These are phyloP conservation scores for Singerocomus rubriflavus DNA, from an alignment of 1,284 basidiomycete genomes.

Conservation along the genomic window DNA sequence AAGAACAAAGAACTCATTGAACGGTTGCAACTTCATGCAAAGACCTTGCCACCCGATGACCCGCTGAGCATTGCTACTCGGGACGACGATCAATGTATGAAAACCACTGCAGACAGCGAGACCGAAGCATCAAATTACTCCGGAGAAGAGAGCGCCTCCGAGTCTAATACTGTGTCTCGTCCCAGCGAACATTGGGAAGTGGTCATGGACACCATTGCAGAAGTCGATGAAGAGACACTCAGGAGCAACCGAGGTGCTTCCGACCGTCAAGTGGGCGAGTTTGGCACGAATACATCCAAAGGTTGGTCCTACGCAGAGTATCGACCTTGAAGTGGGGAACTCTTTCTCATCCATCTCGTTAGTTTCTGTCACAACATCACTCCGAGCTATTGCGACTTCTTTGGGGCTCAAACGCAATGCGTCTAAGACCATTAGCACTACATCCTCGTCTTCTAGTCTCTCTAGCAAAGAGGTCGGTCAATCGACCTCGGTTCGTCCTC, in stretches of 20 bases:
- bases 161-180: slow-evolving; percentile 36
- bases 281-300: slow-evolving; percentile 64
- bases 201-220: slow-evolving; percentile 71
- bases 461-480: slow-evolving; percentile 15
- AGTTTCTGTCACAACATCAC: slow-evolving; percentile 59
- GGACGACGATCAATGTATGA: slow-evolving; percentile 37
- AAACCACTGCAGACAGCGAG: slow-evolving; percentile 23
- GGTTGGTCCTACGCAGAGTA: slow-evolving; percentile 40
- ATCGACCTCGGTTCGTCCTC: slow-evolving; percentile 53
- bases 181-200: slow-evolving; percentile 76
- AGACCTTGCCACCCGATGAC: slow-evolving; percentile 50
- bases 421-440: slow-evolving; percentile 30
- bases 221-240: slow-evolving; percentile 49
- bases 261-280: slow-evolving; percentile 49
- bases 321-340: background rate
- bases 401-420: slow-evolving; percentile 58
- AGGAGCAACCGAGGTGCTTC: slow-evolving; percentile 25
- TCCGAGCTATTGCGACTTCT: slow-evolving; percentile 66
- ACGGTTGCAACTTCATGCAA: slow-evolving; percentile 62
- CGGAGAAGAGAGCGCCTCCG: slow-evolving; percentile 21
- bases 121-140: slow-evolving; percentile 30
- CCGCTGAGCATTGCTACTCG: slow-evolving; percentile 50
- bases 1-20: slow-evolving; percentile 72
- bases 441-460: slow-evolving; percentile 27
- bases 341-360: slow-evolving; percentile 15